A percentile compares a stretch with the other conserved stretches of the same genome.
Conservation (phyloP, 2,329 filamentous ascomycete species). For the Pleurostoma richardsiae region DNA sequence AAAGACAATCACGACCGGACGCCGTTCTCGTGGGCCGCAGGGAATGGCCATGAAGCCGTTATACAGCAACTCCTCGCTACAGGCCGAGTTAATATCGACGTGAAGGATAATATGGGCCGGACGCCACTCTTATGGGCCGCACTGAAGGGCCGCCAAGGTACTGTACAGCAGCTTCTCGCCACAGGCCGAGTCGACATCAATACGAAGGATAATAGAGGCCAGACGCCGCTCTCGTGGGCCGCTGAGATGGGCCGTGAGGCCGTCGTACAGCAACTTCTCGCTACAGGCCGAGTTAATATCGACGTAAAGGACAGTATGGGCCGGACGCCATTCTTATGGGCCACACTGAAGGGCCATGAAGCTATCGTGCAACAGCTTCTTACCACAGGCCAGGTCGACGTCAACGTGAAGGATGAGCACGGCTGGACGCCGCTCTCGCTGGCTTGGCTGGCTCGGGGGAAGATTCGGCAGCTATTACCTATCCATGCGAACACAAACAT, state of each 20-base stretch:
- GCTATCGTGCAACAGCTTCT: background rate
- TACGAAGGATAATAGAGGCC: background rate
- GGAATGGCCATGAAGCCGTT: constrained; percentile 1
- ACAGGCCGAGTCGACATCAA: no score
- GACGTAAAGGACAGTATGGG: background rate
- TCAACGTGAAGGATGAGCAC: background rate
- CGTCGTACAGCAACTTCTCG: constrained; percentile 1
- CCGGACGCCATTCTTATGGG: background rate
- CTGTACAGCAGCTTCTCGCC: no score
- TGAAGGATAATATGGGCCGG: background rate
- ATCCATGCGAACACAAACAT: no score
- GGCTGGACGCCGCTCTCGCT: background rate
- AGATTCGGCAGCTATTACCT: no score
- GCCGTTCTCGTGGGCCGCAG: no score
- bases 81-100: background rate
- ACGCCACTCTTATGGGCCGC: no score
- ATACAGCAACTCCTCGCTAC: background rate
- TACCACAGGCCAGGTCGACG: background rate
- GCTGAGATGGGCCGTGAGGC: background rate
- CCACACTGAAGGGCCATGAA: background rate
- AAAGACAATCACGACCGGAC: no score
- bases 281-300: background rate
- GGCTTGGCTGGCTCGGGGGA: no score
- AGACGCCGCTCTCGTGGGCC: constrained; percentile 3
- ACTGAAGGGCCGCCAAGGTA: no score